These are phyloP conservation scores for Udeniomyces megalosporus DNA, from an alignment of 768 basidiomycete species.

Conservation along the genomic window DNA sequence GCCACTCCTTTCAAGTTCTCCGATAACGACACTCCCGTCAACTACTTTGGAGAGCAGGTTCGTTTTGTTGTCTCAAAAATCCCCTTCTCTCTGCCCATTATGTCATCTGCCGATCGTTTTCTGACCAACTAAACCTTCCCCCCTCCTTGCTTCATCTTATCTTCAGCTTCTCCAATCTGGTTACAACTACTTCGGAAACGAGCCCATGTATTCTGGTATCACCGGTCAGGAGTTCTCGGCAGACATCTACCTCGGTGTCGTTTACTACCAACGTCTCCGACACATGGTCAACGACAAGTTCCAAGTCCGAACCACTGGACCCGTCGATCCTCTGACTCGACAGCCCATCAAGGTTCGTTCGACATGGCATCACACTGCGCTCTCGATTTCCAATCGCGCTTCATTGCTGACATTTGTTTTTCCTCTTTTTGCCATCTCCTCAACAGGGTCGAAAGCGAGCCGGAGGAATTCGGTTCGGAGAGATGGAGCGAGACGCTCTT, in stretches of 20 bases:
- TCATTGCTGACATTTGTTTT: background rate
- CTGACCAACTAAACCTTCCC: no score
- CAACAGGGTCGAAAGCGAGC: conserved; percentile 85
- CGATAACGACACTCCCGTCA: conserved; percentile 89
- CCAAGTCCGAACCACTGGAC: conserved; percentile 96
- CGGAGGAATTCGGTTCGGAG: conserved; percentile 97
- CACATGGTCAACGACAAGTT: conserved; percentile 99
- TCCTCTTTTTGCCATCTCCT: background rate
- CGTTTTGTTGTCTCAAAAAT: background rate
- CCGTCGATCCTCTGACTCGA: conserved; percentile 84
- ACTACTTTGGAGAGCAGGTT: conserved; percentile 70
- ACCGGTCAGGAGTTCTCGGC: conserved; percentile 97
- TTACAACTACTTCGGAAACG: conserved; percentile 98
- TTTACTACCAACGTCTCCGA: conserved; percentile 94
- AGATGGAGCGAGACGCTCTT: conserved; percentile 98
- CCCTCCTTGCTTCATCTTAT: background rate
- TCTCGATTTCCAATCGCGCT: background rate
- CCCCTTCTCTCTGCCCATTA: background rate
- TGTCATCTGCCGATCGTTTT: no score
- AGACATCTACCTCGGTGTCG: conserved; percentile 94
- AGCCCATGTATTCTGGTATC: conserved; percentile 99
- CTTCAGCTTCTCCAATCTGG: conserved; percentile 72
- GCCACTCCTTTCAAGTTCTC: conserved; percentile 98
- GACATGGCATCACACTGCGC: background rate
- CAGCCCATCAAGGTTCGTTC: conserved; percentile 81